Percentiles rank a stretch among this genome's conserved stretches.
Conservation (phyloP, 2,329 filamentous ascomycete species). For the Clonostachys sp. region DNA sequence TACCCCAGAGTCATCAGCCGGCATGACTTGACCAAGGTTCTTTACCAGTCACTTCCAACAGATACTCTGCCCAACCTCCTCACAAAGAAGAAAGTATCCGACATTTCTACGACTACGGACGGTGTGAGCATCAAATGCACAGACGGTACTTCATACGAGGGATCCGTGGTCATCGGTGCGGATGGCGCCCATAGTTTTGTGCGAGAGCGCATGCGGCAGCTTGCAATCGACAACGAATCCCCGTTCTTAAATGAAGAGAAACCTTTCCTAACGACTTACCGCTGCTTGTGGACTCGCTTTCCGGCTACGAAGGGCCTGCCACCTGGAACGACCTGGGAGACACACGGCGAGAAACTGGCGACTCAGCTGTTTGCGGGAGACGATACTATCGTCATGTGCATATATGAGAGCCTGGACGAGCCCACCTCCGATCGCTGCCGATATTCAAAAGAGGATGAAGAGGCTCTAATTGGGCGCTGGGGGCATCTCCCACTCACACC, state of each 20-base stretch:
- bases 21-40: constrained; percentile 1
- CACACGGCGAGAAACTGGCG: constrained; percentile 5
- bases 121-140: not conserved
- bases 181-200: constrained; percentile 13
- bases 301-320: constrained; percentile 6
- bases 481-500: constrained; percentile 15
- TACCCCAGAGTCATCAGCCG: constrained; percentile 1
- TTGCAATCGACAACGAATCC: constrained; percentile 11
- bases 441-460: constrained; percentile 20
- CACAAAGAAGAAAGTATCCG: not conserved
- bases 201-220: constrained; percentile 11
- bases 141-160: not conserved
- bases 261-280: constrained; percentile 22
- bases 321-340: not conserved
- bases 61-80: not conserved
- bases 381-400: constrained; percentile 10
- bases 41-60: constrained; percentile 1
- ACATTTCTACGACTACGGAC: not conserved
- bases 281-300: constrained; percentile 24
- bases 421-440: constrained; percentile 13
- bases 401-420: constrained; percentile 16
- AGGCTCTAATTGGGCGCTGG: constrained; percentile 11
- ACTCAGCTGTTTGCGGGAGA: constrained; percentile 14
- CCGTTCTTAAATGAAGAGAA: constrained; percentile 13
- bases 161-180: constrained; percentile 8